Base-by-base conservation (phyloP, 208 protist species). In the Trypanosoma boissoni region DNA sequence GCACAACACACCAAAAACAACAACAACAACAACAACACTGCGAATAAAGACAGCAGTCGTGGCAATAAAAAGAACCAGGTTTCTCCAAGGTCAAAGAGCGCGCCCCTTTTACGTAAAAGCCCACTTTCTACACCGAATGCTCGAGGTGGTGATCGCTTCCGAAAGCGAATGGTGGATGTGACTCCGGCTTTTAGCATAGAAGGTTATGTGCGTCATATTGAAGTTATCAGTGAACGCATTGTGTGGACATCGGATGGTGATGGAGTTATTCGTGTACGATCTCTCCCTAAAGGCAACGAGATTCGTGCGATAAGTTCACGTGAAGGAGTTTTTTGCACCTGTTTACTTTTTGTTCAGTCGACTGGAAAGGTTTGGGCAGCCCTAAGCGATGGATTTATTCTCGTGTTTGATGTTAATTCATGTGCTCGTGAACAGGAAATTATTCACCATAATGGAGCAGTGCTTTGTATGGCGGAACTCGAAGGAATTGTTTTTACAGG, bases 311-410 rank as follows among this genome's bases (percentile, higher is more conserved):
- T 92, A 4, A 56, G 56, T 0, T 74, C 72, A 3, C 72, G 83
- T 21, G 53, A 76, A 43, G 69, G 57, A 60, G 74, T 69, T 24
- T 84, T 70, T 65, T 90, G 82, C 61, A 83, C 74, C 26, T 76
- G 66, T 24, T 66, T 95, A 36, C 51, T 87, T 9, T 77, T 78
- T 72, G 53, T 92, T 16, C 65, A 66, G 18, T 46, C 58, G 45
- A 53, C 36, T 8, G 55, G 78, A 24, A 49, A 75, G 14, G 57
- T 92, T 54, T 95, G 88, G 86, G 82, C 76, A 10, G 78, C 61
- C 26, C 89, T 91, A 37, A 72, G 84, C 55, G 85, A 95, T 50
- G 88, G 88, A 39, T 87, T 80, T 66, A 56, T 92, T 54, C 88
- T 76, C 27, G 57, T 91, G 16, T 95, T 83, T 71, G 72, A 86